Conservation (phyloP, 148 eudicot genomes). For the Gaultheria prostrata region DNA sequence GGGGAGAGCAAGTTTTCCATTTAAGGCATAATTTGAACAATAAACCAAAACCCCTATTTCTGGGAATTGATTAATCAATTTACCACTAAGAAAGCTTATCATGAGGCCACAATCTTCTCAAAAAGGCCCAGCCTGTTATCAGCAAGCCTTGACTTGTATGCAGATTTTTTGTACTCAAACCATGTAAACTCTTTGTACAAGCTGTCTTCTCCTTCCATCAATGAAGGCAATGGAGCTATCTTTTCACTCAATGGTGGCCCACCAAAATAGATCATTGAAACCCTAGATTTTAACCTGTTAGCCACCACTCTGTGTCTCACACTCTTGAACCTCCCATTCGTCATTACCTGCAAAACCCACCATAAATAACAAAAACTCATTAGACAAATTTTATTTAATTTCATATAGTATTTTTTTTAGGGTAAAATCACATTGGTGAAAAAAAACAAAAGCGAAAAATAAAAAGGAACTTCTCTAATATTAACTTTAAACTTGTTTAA, state of each 20-base stretch:
- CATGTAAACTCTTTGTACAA: constrained; percentile 61
- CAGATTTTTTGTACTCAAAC: constrained; percentile 60
- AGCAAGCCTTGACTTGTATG: constrained; percentile 39
- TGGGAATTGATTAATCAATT: background rate
- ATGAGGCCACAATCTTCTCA: constrained; percentile 42
- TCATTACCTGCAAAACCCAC: constrained; percentile 41
- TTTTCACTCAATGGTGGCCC: constrained; percentile 58
- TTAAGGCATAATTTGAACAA: background rate
- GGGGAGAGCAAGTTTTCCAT: background rate
- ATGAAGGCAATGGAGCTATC: constrained; percentile 55
- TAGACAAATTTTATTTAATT: too few species aligned
- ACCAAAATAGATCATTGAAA: constrained; percentile 60
- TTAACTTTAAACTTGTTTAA: background rate
- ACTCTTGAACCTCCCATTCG: constrained; percentile 58
- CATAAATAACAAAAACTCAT: background rate
- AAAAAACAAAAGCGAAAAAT: background rate
- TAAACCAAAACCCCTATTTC: background rate
- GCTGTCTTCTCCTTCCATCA: constrained; percentile 42
- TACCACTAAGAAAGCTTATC: background rate
- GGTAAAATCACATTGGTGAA: background rate
- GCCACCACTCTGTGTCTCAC: constrained; percentile 52
- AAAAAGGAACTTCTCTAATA: background rate
- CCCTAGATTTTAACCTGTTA: constrained; percentile 41
- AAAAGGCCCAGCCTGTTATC: constrained; percentile 48
- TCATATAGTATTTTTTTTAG: too few species aligned